A percentile compares a stretch with the other conserved stretches of the same genome.
phyloP scores from a whole-genome alignment of 2,329 filamentous ascomycete genomes.

The Metarhizium sp. region DNA sequence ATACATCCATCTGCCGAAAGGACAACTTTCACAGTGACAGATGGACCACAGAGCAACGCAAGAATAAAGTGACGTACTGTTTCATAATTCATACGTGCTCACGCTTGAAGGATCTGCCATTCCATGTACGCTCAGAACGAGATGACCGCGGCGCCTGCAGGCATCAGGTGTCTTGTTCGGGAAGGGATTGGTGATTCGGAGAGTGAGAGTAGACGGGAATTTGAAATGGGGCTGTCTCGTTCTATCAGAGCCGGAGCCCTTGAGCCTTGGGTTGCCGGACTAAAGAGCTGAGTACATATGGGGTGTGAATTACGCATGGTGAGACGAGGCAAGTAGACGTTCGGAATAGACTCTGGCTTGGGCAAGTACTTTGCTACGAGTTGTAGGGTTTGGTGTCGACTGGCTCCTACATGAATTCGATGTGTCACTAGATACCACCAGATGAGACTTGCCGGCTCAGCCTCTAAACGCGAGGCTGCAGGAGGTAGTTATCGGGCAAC shows the following conservation, averaged over 20 bases:
- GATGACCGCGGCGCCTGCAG: conserved; percentile 1
- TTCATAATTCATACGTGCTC: not conserved
- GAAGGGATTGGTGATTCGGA: conserved; percentile 21
- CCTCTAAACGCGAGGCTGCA: not conserved
- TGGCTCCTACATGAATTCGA: not conserved
- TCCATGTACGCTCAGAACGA: not conserved
- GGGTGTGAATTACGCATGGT: not conserved
- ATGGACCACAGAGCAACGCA: conserved; percentile 52
- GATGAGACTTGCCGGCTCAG: no score
- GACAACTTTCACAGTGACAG: conserved; percentile 32
- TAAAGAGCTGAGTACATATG: conserved; percentile 54
- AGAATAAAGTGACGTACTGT: conserved; percentile 30
- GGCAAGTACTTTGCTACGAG: no score
- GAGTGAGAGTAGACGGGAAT: not conserved
- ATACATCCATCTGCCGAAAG: conserved; percentile 48
- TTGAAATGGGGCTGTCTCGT: conserved; percentile 29
- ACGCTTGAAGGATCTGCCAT: not conserved
- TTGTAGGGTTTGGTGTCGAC: no score
- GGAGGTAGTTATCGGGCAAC: not conserved
- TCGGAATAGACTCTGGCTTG: not conserved
- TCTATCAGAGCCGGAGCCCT: conserved; percentile 54
- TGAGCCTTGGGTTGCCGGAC: conserved; percentile 50
- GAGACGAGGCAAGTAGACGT: not conserved
- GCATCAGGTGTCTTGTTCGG: conserved; percentile 8
- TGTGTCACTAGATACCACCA: not conserved